phyloP scores from a whole-genome alignment of 75 land plant genomes.

The Cunninghamia lanceolata region DNA sequence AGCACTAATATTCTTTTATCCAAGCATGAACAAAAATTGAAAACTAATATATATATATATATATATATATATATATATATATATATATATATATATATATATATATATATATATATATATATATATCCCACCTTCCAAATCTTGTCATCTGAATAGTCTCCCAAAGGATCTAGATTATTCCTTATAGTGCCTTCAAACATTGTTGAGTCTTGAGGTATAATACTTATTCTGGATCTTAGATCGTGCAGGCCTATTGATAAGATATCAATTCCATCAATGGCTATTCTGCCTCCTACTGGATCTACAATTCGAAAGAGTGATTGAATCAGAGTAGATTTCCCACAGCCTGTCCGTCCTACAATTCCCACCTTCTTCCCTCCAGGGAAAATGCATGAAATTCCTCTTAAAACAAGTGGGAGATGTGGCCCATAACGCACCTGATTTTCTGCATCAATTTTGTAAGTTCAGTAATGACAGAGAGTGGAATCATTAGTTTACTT shows the following conservation, averaged over 20 bases:
- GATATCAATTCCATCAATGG: conserved; percentile 55
- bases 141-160: no score
- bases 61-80: no score
- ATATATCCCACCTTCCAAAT: no score
- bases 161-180: no score
- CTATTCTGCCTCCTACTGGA: conserved; percentile 40
- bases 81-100: no score
- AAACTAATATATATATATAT: no score
- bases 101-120: no score
- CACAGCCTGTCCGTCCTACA: conserved; percentile 75
- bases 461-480: not conserved
- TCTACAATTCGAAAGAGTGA: conserved; percentile 67
- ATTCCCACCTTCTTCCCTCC: conserved; percentile 60
- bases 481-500: not conserved
- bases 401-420: no score
- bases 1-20: no score
- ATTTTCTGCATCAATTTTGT: no score
- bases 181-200: conserved; percentile 13
- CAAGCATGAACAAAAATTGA: no score
- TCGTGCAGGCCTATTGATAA: conserved; percentile 63
- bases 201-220: conserved; percentile 42
- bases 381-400: conserved; percentile 31
- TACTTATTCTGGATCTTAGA: conserved; percentile 61
- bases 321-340: conserved; percentile 21
- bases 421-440: no score